Percentiles rank a stretch among this genome's conserved stretches.
Conservation (phyloP, 495 filamentous ascomycete genomes). For the Geoglossum glabrum region DNA sequence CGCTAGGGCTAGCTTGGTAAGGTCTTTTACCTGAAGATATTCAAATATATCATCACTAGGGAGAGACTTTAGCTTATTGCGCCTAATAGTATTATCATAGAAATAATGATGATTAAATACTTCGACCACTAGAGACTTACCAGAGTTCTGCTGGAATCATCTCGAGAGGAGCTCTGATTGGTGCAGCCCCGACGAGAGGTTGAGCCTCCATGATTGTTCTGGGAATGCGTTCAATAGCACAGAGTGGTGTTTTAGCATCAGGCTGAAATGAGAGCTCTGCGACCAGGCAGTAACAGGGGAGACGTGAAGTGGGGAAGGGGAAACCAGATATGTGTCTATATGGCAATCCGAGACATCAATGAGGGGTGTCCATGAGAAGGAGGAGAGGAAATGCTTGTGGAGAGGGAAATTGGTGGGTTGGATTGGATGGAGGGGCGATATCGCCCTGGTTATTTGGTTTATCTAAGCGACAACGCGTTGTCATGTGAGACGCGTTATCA, state of each 20-base stretch:
- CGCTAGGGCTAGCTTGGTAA: constrained; percentile 15
- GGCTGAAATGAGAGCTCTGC: neutral
- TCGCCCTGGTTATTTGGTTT: too few relatives aligned
- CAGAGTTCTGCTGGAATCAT: neutral
- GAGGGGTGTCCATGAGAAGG: neutral
- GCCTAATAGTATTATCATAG: neutral
- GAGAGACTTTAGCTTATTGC: neutral
- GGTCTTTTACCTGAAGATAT: constrained; percentile 12
- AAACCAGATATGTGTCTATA: neutral
- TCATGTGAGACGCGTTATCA: constrained; percentile 1
- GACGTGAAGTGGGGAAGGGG: neutral
- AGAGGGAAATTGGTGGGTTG: neutral
- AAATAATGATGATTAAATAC: neutral
- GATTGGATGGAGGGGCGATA: neutral
- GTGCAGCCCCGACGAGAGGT: neutral
- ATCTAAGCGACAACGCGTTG: neutral
- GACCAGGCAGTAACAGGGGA: neutral
- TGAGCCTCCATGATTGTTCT: neutral
- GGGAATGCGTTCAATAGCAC: neutral
- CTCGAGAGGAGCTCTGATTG: neutral
- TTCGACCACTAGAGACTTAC: neutral
- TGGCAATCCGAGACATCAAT: too few relatives aligned
- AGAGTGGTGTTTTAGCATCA: neutral
- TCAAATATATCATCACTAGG: constrained; percentile 16
- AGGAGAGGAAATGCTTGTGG: neutral